Evolutionary conservation across 1,139 yeast species (phyloP).

Genomic region (Geotrichum cucujoidarum): DNA sequence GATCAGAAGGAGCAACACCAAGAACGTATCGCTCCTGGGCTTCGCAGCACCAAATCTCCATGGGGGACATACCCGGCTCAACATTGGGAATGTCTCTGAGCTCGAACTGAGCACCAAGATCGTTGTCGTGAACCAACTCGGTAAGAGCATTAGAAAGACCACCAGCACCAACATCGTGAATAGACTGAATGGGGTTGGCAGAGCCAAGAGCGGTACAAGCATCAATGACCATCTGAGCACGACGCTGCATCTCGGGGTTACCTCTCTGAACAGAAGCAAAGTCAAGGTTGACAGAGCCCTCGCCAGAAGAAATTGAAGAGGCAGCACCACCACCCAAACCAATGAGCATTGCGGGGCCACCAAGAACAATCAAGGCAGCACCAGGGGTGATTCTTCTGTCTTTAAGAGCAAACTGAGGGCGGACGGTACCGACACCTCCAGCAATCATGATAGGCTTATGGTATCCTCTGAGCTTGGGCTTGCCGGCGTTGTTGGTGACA

Average conservation of each 20-base stretch:
- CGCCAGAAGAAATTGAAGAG: slow-evolving; percentile 90
- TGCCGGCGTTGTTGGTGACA: slow-evolving; percentile 57
- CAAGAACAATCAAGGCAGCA: slow-evolving; percentile 84
- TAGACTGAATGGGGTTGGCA: slow-evolving; percentile 84
- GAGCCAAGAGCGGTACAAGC: slow-evolving; percentile 82
- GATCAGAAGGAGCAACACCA: slow-evolving; percentile 80
- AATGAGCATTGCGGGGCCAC: slow-evolving; percentile 98
- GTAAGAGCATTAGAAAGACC: slow-evolving; percentile 97
- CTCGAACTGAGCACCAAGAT: slow-evolving; percentile 89
- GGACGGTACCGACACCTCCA: slow-evolving; percentile 96
- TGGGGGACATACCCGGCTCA: slow-evolving; percentile 98
- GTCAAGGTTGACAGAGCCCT: slow-evolving; percentile 90
- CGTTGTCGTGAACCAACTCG: slow-evolving; percentile 95
- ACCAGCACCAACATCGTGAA: slow-evolving; percentile 99
- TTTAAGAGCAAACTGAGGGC: slow-evolving; percentile 89
- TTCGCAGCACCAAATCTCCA: slow-evolving; percentile 99
- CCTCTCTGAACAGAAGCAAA: slow-evolving; percentile 99
- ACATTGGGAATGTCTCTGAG: slow-evolving; percentile 83
- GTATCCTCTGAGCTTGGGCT: slow-evolving; percentile 83
- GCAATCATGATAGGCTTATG: slow-evolving; percentile 99
- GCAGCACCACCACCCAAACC: slow-evolving; percentile 99
- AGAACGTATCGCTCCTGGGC: slow-evolving; percentile 97
- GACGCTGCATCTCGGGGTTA: slow-evolving; percentile 97
- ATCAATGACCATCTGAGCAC: slow-evolving; percentile 97
- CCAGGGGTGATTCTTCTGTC: slow-evolving; percentile 88